phyloP scores from a whole-genome alignment of 495 filamentous ascomycete species.

The Penicillium lividum region DNA sequence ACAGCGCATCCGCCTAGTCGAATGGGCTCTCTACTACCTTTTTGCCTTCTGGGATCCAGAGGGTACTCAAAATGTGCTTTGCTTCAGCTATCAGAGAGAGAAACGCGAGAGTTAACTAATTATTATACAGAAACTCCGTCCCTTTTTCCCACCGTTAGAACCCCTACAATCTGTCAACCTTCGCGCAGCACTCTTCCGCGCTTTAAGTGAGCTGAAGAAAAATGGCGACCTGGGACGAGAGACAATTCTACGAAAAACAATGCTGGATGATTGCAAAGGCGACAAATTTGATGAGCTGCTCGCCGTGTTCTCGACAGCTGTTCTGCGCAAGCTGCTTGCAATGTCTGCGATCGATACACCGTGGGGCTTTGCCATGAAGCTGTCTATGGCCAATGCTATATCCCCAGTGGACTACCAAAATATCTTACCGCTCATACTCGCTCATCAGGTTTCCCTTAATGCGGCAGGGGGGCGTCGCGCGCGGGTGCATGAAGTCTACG shows the following conservation, averaged over 20 bases:
- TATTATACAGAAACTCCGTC: constrained; percentile 69
- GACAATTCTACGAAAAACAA: constrained; percentile 76
- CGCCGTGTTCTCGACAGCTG: constrained; percentile 73
- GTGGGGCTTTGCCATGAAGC: constrained; percentile 50
- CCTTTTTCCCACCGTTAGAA: constrained; percentile 86
- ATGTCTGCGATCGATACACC: constrained; percentile 35
- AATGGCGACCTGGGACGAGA: constrained; percentile 78
- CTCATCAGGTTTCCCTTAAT: constrained; percentile 66
- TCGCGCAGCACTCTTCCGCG: constrained; percentile 77
- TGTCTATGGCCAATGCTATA: constrained; percentile 64
- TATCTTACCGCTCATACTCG: constrained; percentile 66
- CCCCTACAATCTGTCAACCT: constrained; percentile 87
- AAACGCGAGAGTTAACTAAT: neutral
- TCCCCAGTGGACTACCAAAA: constrained; percentile 60
- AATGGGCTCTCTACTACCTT: constrained; percentile 83
- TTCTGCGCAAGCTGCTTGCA: constrained; percentile 67
- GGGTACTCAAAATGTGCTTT: constrained; percentile 66
- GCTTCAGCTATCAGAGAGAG: neutral
- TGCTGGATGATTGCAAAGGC: constrained; percentile 90
- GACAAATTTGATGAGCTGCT: constrained; percentile 80
- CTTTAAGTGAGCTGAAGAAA: constrained; percentile 79
- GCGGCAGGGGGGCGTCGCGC: constrained; percentile 43
- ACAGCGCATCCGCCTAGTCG: constrained; percentile 72
- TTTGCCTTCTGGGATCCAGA: constrained; percentile 80
- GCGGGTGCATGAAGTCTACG: constrained; percentile 50